These are phyloP conservation scores for Cryptosporidium sp. DNA, from an alignment of 169 alveolate genomes.

Conservation along the genomic window DNA sequence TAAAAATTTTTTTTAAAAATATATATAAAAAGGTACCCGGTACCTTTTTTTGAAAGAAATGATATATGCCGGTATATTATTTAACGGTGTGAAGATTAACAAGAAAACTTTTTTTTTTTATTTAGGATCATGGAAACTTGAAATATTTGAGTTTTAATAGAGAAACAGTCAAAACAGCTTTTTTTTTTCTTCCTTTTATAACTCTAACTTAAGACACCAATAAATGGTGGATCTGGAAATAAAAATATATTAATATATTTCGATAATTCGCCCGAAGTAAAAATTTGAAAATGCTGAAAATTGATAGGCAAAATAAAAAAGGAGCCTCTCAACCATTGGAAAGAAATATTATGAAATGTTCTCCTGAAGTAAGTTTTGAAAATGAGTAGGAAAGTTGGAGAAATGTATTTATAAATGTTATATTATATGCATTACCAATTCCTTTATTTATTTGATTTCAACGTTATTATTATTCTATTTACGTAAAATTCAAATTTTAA, in stretches of 20 bases:
- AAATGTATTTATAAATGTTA: too few species aligned
- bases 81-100: too few species aligned
- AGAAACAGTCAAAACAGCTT: not conserved
- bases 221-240: not conserved
- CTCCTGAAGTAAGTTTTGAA: conserved; percentile 45
- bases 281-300: conserved; percentile 24
- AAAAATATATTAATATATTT: too few species aligned
- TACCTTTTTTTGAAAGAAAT: not conserved
- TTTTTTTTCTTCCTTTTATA: not conserved
- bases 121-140: conserved; percentile 1
- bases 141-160: not conserved
- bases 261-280: not conserved
- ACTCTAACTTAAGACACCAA: not conserved
- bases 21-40: not conserved
- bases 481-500: too few species aligned
- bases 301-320: conserved; percentile 51
- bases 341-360: conserved; percentile 53
- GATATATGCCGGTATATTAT: not conserved
- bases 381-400: not conserved
- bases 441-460: not conserved
- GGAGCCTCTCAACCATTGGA: conserved; percentile 71
- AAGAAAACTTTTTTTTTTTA: not conserved
- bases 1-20: not conserved
- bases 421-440: not conserved
- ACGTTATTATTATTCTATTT: not conserved